Percentiles rank a stretch among this genome's conserved stretches.
phyloP scores from a whole-genome alignment of 176 grass and related monocot species.

The Zoysia japonica region DNA sequence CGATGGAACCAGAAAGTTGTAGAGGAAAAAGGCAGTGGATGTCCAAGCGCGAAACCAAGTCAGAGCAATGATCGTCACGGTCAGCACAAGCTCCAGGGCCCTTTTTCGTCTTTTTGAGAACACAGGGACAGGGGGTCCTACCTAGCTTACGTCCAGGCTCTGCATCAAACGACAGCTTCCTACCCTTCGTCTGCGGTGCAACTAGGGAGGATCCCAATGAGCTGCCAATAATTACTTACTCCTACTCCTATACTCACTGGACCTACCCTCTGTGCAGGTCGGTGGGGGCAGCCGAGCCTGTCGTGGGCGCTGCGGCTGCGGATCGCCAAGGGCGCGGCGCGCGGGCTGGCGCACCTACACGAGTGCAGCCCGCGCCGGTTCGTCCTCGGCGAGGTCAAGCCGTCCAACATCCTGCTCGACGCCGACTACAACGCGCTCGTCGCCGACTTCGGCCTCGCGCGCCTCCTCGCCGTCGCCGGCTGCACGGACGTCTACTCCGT shows the following conservation, averaged over 20 bases:
- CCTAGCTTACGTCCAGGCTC: no score
- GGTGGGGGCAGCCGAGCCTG: constrained; percentile 43
- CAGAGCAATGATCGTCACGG: no score
- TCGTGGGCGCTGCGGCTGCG: constrained; percentile 59
- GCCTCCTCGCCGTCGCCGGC: constrained; percentile 56
- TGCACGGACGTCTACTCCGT: constrained; percentile 43
- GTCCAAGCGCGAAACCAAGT: no score
- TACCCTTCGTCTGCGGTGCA: no score
- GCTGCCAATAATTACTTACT: no score
- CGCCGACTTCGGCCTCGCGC: constrained; percentile 76
- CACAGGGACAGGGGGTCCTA: no score
- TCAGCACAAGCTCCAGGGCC: no score
- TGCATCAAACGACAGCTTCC: no score
- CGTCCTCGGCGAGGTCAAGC: constrained; percentile 74
- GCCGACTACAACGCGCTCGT: constrained; percentile 57
- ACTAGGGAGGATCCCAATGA: no score
- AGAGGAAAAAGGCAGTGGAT: background rate
- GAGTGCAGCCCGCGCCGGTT: constrained; percentile 81
- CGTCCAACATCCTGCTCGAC: constrained; percentile 86
- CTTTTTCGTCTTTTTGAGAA: no score
- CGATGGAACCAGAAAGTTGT: background rate
- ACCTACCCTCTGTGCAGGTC: constrained; percentile 9
- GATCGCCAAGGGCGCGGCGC: constrained; percentile 64
- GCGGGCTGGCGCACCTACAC: constrained; percentile 78
- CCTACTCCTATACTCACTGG: no score